Evolutionary conservation across 2,329 filamentous ascomycete genomes (phyloP).

Genomic region (Colletotrichum sp.): DNA sequence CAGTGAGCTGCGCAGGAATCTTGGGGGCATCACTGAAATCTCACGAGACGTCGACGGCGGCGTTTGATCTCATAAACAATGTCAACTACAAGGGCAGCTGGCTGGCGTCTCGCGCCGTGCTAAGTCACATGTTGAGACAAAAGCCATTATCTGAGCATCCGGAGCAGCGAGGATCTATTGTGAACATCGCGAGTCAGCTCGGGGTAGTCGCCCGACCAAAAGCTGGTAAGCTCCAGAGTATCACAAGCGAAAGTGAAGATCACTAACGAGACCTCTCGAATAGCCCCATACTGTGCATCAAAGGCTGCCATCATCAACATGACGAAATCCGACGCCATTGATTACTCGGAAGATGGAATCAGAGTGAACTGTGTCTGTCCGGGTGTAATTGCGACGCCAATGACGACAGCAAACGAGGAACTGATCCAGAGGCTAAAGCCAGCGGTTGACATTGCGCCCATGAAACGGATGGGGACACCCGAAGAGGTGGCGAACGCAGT

Average conservation of each 20-base stretch:
- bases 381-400: slow-evolving; percentile 62
- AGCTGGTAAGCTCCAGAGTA: slow-evolving; percentile 39
- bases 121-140: slow-evolving; percentile 51
- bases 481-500: slow-evolving; percentile 55
- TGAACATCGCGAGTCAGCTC: slow-evolving; percentile 59
- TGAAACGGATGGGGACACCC: slow-evolving; percentile 54
- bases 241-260: not conserved
- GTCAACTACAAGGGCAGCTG: slow-evolving; percentile 60
- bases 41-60: slow-evolving; percentile 48
- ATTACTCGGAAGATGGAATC: slow-evolving; percentile 51
- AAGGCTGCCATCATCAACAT: slow-evolving; percentile 64
- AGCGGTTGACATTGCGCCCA: slow-evolving; percentile 50
- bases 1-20: slow-evolving; percentile 61
- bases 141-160: slow-evolving; percentile 44
- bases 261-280: not conserved
- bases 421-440: slow-evolving; percentile 41
- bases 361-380: slow-evolving; percentile 67
- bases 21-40: slow-evolving; percentile 46
- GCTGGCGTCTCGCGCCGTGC: slow-evolving; percentile 49
- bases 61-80: slow-evolving; percentile 58
- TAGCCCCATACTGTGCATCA: slow-evolving; percentile 61
- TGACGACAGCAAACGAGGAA: slow-evolving; percentile 46
- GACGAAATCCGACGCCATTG: slow-evolving; percentile 61
- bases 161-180: slow-evolving; percentile 50
- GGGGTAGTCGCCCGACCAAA: slow-evolving; percentile 52